Conservation (phyloP, 192 early-diverging fungal genomes). For the Backusella tarrabulga region DNA sequence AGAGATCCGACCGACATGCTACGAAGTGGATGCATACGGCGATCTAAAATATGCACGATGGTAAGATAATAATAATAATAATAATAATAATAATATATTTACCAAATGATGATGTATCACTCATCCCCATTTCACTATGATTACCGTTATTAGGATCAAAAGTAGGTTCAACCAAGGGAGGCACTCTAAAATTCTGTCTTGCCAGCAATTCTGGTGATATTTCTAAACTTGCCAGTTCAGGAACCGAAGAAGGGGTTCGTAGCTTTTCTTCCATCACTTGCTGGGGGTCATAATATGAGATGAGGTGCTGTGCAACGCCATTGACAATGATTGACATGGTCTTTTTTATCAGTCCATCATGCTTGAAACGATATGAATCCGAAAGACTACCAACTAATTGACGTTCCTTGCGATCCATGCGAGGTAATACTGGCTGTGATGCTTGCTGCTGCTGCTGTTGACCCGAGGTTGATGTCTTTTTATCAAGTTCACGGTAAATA, state of each 20-base stretch:
- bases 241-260: slow-evolving; percentile 52
- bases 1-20: slow-evolving; percentile 30
- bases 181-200: slow-evolving; percentile 61
- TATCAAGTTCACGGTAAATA: slow-evolving; percentile 74
- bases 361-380: slow-evolving; percentile 55
- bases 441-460: slow-evolving; percentile 3
- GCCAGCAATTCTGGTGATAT: slow-evolving; percentile 57
- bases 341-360: slow-evolving; percentile 71
- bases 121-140: background rate
- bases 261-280: slow-evolving; percentile 49
- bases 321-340: slow-evolving; percentile 75
- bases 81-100: background rate
- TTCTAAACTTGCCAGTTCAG: slow-evolving; percentile 53
- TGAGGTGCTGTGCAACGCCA: slow-evolving; percentile 56
- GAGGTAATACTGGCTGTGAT: background rate
- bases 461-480: background rate
- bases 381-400: slow-evolving; percentile 55
- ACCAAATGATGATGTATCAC: background rate
- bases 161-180: slow-evolving; percentile 39
- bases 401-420: slow-evolving; percentile 42
- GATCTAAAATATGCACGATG: background rate
- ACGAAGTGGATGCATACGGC: slow-evolving; percentile 23
- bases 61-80: background rate
- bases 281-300: slow-evolving; percentile 57
- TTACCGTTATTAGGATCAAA: slow-evolving; percentile 16